Evolutionary conservation across 2,329 filamentous ascomycete species (phyloP), one percentile per base, ranked within the genome.

Genomic region (Corinectria fuckeliana): DNA sequence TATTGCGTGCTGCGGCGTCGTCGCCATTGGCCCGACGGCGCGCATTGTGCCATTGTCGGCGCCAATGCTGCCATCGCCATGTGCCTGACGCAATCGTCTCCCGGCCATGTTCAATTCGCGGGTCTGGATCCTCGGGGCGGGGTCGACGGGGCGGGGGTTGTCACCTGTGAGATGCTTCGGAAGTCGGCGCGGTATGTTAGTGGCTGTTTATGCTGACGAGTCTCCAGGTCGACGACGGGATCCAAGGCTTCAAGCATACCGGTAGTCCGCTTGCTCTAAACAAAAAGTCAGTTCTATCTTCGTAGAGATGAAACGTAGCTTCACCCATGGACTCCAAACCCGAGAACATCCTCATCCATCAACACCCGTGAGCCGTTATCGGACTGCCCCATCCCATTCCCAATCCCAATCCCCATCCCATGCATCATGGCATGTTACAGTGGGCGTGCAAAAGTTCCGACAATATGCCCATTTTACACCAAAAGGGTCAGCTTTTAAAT

Each of bases 1-100:
- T 60, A 70, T 70, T 70, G 68, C 68, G 68, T 70, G 68, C 68
- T 70, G 68, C 30, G 57, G 21, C 44, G 18, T 7, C 5, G 20
- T 20, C 34, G 18, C 49, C 26, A 70, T 70, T 70, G 68, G 68
- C 26, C 51, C 5, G 5, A 5, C 5, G 26, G 39, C 2, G 28
- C 25, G 18, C 58, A 70, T 70, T 70, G 51, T 70, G 68, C 68
- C 67, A 70, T 70, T 54, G 28, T 50, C 20, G 11, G 44, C 60
- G 60, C 42, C 64, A 63, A 69, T 70, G 60, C 65, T 69, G 68
- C 65, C 68, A 70, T 70, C 66, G 65, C 47, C 25, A 21, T 38
- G 64, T 61, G 57, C 66, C 66, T 70, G 68, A 70, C 67, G 68
- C 68, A 63, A 70, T 68, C 58, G 58, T 47, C 38, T 39, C 50